Percentiles rank a stretch among this genome's conserved stretches.
Evolutionary conservation across 495 filamentous ascomycete species (phyloP).

Genomic region (Bombardia bombarda): DNA sequence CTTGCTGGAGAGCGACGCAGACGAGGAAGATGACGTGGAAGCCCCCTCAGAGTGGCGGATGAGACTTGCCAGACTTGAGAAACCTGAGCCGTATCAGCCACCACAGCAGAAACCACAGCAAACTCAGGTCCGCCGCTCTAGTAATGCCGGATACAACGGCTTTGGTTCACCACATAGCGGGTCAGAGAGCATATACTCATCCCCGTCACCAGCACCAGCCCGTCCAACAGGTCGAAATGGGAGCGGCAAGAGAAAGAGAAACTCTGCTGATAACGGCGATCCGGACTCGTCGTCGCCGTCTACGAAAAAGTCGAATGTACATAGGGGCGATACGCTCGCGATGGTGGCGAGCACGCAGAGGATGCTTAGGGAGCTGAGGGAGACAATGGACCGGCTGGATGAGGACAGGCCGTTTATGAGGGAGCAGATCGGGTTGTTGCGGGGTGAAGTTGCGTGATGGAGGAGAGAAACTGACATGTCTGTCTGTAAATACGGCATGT

Average conservation of each 20-base stretch:
- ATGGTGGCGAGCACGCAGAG: conserved; percentile 19
- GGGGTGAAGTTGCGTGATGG: too few species aligned
- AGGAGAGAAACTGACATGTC: too few species aligned
- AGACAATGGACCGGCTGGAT: conserved; percentile 21
- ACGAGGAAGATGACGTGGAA: neutral
- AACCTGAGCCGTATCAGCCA: neutral
- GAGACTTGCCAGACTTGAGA: conserved; percentile 5
- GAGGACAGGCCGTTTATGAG: conserved; percentile 6
- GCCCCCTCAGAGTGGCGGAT: neutral
- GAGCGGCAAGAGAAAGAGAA: conserved; percentile 7
- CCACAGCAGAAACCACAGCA: too few species aligned
- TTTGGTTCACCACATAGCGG: neutral
- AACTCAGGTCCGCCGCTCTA: neutral
- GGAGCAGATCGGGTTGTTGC: conserved; percentile 5
- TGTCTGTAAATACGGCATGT: too few species aligned
- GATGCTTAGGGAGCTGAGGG: conserved; percentile 23
- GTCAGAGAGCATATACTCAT: neutral
- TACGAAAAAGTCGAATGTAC: conserved; percentile 2
- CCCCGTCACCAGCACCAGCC: conserved; percentile 1
- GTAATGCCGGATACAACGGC: neutral
- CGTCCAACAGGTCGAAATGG: neutral
- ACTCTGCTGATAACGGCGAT: neutral
- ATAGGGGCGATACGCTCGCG: conserved; percentile 10
- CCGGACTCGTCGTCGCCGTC: conserved; percentile 1
- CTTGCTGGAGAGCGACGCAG: neutral